Conservation (phyloP, 139 green algal genomes). For the Bryopsis sp. region DNA sequence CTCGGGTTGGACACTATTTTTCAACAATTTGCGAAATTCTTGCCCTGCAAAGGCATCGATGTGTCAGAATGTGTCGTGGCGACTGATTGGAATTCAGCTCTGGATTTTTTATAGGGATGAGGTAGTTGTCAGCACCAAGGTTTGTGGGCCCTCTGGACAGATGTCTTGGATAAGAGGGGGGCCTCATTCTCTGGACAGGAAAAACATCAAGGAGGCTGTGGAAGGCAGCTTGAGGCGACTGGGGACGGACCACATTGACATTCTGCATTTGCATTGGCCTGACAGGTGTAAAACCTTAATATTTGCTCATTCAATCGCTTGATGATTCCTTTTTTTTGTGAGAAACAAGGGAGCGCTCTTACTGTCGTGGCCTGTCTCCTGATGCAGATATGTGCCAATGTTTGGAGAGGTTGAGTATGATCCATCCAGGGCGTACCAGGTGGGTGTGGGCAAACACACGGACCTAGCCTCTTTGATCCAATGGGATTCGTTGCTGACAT, state of each 20-base stretch:
- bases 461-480: too few relatives aligned
- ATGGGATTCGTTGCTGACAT: too few relatives aligned
- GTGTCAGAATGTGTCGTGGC: background rate
- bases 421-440: slow-evolving; percentile 29
- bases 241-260: slow-evolving; percentile 80
- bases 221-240: slow-evolving; percentile 67
- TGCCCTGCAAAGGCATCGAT: background rate
- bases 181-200: slow-evolving; percentile 38
- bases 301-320: background rate
- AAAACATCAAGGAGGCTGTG: slow-evolving; percentile 56
- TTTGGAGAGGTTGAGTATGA: slow-evolving; percentile 86
- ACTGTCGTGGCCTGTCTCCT: too few relatives aligned
- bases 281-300: slow-evolving; percentile 46
- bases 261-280: slow-evolving; percentile 87
- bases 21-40: background rate
- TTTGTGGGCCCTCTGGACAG: slow-evolving; percentile 62
- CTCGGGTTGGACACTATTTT: too few relatives aligned
- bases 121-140: slow-evolving; percentile 61
- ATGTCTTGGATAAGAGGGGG: slow-evolving; percentile 79
- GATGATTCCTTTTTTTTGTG: background rate
- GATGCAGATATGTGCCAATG: slow-evolving; percentile 97
- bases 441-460: too few relatives aligned
- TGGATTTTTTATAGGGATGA: slow-evolving; percentile 47
- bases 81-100: background rate
- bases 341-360: background rate